Conservation (phyloP, 1,284 basidiomycete genomes). For the Crepidotus sp. region DNA sequence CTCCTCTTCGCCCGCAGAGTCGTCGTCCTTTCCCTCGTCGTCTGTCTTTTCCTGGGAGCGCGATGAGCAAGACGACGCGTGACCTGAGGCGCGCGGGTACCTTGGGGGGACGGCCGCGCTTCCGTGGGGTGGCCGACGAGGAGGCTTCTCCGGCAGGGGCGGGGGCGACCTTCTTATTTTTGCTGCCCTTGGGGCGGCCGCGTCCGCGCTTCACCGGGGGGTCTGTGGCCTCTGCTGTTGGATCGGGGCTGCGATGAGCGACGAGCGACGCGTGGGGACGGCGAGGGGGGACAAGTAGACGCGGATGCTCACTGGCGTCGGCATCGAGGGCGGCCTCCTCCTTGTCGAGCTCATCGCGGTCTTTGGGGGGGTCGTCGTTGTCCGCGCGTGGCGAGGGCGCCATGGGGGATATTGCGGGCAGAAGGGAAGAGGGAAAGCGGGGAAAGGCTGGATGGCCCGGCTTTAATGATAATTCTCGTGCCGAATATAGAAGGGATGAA, state of each 20-base stretch:
- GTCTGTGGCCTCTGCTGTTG: conserved; percentile 10
- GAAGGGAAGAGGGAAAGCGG: conserved; percentile 30
- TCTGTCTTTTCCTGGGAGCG: conserved; percentile 47
- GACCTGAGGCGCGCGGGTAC: conserved; percentile 32
- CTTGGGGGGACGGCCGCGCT: conserved; percentile 73
- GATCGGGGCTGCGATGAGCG: not conserved
- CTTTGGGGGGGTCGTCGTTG: conserved; percentile 27
- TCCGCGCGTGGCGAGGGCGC: conserved; percentile 21
- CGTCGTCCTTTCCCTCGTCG: conserved; percentile 32
- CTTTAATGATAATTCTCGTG: conserved; percentile 62
- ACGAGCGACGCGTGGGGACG: conserved; percentile 19
- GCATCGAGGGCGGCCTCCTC: conserved; percentile 27
- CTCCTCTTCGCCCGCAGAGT: conserved; percentile 45
- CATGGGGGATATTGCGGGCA: conserved; percentile 18
- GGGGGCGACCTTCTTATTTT: conserved; percentile 61
- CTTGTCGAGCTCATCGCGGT: conserved; percentile 27
- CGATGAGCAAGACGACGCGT: conserved; percentile 25
- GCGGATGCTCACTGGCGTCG: conserved; percentile 29
- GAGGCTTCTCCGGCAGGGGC: conserved; percentile 31
- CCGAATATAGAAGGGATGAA: conserved; percentile 37
- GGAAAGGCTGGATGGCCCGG: conserved; percentile 28
- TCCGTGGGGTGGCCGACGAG: conserved; percentile 36
- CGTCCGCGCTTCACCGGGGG: conserved; percentile 57
- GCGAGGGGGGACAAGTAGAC: conserved; percentile 11
- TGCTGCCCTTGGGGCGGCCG: conserved; percentile 73